Conservation (phyloP, 345 rosid species). For the Linum trigynum region DNA sequence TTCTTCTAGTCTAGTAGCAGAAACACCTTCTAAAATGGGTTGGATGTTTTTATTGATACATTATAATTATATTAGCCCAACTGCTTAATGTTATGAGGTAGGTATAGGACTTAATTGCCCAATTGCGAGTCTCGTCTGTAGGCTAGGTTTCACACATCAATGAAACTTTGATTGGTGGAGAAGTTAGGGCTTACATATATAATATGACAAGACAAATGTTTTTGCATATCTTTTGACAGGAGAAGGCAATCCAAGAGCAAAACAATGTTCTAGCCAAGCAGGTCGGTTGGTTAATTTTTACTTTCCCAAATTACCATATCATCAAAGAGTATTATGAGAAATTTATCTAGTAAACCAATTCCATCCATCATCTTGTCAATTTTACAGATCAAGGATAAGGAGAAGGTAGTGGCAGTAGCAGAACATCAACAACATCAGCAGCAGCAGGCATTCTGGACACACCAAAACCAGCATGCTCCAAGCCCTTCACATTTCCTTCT, state of each 20-base stretch:
- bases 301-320: background rate
- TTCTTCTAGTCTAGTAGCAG: too few species aligned
- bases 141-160: too few species aligned
- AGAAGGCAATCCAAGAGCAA: slow-evolving; percentile 60
- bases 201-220: background rate
- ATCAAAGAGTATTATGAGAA: background rate
- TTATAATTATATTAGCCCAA: too few species aligned
- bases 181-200: background rate
- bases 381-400: slow-evolving; percentile 54
- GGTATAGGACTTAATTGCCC: background rate
- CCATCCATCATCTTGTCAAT: background rate
- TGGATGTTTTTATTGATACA: too few species aligned
- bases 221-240: slow-evolving; percentile 26
- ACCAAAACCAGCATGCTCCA: background rate
- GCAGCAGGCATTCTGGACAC: slow-evolving; percentile 22
- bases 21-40: too few species aligned
- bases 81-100: too few species aligned
- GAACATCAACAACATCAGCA: slow-evolving; percentile 26
- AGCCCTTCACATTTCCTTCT: background rate
- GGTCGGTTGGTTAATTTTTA: slow-evolving; percentile 30
- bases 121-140: background rate
- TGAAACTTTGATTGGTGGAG: too few species aligned
- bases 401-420: slow-evolving; percentile 35
- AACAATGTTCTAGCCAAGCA: slow-evolving; percentile 57
- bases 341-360: background rate